Conservation (phyloP, 2,329 filamentous ascomycete species). For the Diaporthe nobilis region DNA sequence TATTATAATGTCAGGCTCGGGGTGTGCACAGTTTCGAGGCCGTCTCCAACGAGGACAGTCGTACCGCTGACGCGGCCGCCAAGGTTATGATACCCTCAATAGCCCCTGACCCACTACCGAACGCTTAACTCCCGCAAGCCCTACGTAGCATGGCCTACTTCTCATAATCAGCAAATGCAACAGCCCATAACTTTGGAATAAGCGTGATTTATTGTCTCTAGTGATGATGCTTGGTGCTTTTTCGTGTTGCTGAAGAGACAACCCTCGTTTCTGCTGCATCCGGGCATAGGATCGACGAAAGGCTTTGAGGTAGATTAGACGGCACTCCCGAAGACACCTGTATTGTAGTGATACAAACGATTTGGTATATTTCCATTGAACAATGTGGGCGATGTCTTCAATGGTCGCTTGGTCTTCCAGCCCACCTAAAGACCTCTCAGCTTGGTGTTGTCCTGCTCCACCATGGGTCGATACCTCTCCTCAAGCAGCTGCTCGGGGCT, state of each 20-base stretch:
- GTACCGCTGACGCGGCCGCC: slow-evolving; percentile 2
- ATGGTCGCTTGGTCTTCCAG: neutral
- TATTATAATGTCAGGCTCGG: neutral
- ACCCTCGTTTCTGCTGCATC: neutral
- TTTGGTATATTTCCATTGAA: neutral
- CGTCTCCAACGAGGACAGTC: neutral
- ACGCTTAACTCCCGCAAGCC: neutral
- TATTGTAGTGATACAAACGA: neutral
- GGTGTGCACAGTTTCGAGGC: neutral
- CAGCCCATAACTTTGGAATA: no score
- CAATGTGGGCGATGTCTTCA: neutral
- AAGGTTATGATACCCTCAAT: slow-evolving; percentile 20
- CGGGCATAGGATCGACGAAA: neutral
- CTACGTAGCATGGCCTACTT: neutral
- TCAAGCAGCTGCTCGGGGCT: slow-evolving; percentile 67
- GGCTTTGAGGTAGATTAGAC: no score
- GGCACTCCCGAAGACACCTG: neutral
- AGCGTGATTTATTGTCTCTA: neutral
- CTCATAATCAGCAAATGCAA: neutral
- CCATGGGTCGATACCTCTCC: slow-evolving; percentile 68
- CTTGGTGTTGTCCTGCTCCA: slow-evolving; percentile 60
- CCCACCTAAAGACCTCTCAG: slow-evolving; percentile 54
- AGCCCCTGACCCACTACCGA: slow-evolving; percentile 13
- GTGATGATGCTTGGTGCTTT: neutral
- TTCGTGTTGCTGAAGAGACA: neutral